Conservation (phyloP, 306 rosid genomes). For the Boehmeria nivea region DNA sequence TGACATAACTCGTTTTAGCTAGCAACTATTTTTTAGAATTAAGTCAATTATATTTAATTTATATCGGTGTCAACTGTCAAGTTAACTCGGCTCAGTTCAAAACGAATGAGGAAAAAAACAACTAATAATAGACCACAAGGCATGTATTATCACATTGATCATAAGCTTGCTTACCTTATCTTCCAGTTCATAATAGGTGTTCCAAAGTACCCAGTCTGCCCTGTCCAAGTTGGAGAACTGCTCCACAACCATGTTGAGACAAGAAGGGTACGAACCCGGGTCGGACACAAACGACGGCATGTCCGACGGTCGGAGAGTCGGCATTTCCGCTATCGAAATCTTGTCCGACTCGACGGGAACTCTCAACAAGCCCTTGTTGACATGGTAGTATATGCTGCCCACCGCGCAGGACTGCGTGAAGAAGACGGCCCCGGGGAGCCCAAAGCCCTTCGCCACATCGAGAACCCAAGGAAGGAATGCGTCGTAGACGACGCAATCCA, state of each 20-base stretch:
- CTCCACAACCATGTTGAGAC: conserved; percentile 8
- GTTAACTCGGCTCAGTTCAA: no score
- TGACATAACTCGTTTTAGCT: no score
- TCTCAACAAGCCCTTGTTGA: conserved; percentile 16
- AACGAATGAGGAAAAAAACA: no score
- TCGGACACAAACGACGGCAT: conserved; percentile 35
- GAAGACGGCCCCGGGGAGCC: conserved; percentile 19
- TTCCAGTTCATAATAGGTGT: conserved; percentile 27
- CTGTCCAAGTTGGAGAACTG: conserved; percentile 33
- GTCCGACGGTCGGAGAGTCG: conserved; percentile 17
- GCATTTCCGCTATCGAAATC: conserved; percentile 25
- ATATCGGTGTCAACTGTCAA: no score
- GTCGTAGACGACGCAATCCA: conserved; percentile 29
- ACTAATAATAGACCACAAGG: no score
- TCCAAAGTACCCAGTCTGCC: conserved; percentile 39
- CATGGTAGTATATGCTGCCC: conserved; percentile 23
- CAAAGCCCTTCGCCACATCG: conserved; percentile 32
- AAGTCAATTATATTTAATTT: no score
- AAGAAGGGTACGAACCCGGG: neutral
- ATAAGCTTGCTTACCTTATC: conserved; percentile 17
- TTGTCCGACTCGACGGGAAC: conserved; percentile 11
- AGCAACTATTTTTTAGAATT: no score
- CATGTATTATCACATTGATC: no score
- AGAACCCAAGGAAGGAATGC: conserved; percentile 36
- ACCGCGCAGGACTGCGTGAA: conserved; percentile 35